Evolutionary conservation across 208 protist species (phyloP).

Genomic region (Phytomonas serpens): DNA sequence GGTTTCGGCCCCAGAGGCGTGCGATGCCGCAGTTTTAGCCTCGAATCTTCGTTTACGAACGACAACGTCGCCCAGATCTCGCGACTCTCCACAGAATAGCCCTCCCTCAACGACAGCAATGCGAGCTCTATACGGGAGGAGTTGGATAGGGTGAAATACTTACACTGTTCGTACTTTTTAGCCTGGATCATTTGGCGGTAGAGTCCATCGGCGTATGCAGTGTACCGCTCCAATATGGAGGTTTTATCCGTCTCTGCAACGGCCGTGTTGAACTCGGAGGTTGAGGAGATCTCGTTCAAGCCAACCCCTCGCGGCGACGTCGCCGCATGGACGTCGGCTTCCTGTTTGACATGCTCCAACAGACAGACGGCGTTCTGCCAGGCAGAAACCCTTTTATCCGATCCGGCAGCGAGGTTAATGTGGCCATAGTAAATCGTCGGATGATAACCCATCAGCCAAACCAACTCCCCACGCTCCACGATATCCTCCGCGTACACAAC

Average conservation of each 20-base stretch:
- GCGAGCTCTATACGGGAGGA: slow-evolving; percentile 17
- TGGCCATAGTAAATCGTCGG: background rate
- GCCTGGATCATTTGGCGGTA: background rate
- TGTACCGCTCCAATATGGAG: background rate
- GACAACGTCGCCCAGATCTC: slow-evolving; percentile 14
- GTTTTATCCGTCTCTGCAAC: too few species aligned
- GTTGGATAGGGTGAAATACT: background rate
- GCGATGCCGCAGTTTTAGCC: background rate
- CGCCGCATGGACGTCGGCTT: background rate
- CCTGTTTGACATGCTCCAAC: background rate
- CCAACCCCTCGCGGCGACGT: background rate
- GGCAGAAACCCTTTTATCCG: background rate
- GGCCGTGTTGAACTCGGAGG: too few species aligned
- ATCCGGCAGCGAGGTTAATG: background rate
- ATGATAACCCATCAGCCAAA: background rate
- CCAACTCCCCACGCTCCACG: background rate
- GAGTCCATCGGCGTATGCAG: background rate
- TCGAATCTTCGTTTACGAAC: slow-evolving; percentile 12
- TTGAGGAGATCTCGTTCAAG: background rate
- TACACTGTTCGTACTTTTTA: background rate
- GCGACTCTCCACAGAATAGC: slow-evolving; percentile 11
- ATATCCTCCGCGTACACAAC: slow-evolving; percentile 5
- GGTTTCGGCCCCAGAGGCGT: background rate
- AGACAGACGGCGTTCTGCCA: background rate
- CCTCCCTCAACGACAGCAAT: slow-evolving; percentile 13